Base-by-base conservation (phyloP, 805 yeast species). In the Candida succiphila region DNA sequence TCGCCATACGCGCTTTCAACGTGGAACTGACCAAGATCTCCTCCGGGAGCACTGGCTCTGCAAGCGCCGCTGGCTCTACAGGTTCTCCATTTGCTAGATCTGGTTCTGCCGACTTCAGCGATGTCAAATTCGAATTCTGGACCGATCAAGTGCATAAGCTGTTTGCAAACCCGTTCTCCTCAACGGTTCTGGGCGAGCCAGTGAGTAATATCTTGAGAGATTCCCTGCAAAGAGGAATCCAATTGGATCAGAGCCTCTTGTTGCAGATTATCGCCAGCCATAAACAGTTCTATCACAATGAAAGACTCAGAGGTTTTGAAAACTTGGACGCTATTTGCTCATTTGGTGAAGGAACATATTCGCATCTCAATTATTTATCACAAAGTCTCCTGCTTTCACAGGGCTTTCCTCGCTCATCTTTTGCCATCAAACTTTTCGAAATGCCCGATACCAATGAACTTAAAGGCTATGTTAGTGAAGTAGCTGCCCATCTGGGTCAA, bases 51-150 rank as follows among this genome's bases (percentile, higher is more conserved):
- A 9, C 22, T 7, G 12, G 7, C 12, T 7, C 25, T 29, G 14
- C 23, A 7, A 7, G 22, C 12, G 18, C 9, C 6, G 9, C 12
- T 17, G 30, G 13, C n/a, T 17, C 17, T n/a, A n/a, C n/a, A n/a
- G n/a, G n/a, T n/a, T n/a, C n/a, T n/a, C n/a, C n/a, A n/a, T n/a
- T n/a, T n/a, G n/a, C n/a, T n/a, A n/a, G n/a, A n/a, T n/a, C n/a
- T n/a, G n/a, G n/a, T n/a, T n/a, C n/a, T n/a, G n/a, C n/a, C n/a
- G n/a, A n/a, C n/a, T n/a, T n/a, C n/a, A n/a, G n/a, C n/a, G n/a
- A n/a, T n/a, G n/a, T n/a, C n/a, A n/a, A n/a, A n/a, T 72, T 81
- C 50, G 75, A 76, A 43, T 81, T 79, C 52, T 85, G 94, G 94
- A 65, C 74, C 39, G 81, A 79, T 32, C 61, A 70, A 37, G 37